Base-by-base conservation (phyloP, 73 alveolate species). In the Paramecium biaurelia region DNA sequence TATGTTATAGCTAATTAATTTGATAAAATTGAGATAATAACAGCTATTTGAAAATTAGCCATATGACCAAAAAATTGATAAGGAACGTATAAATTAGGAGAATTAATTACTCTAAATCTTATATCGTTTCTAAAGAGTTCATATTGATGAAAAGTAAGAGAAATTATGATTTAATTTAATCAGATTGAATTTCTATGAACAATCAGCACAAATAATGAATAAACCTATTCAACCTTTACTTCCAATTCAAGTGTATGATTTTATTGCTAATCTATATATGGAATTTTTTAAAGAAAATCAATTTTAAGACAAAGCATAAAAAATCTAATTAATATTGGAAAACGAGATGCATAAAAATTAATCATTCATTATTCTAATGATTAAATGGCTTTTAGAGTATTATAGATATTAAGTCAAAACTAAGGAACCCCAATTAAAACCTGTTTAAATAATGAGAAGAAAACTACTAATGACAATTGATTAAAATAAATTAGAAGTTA, bases 131-230 rank as follows among this genome's bases (percentile, higher is more conserved):
- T 32, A 63, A 26, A 63, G 84, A 32, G 84, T 63, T 3, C 41
- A 32, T 63, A 63, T 63, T 24, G 84, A 63, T 63, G 84, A 63
- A 32, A 63, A 63, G 84, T 63, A 63, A 63, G 41, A 30, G 84
- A 63, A 63, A 63, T 53, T 53, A 53, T 53, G 68, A 53, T 53
- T 53, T 63, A 63, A 30, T 30, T 63, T 63, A 63, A 26, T 63
- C 84, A 63, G 84, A 63, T 63, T 63, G 84, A 63, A 63, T 32
- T 63, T 63, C 28, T 63, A 63, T 63, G 84, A 63, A 32, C 84
- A 63, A 63, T 63, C 84, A 32, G 84, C 84, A 1, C 26, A 63
- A 63, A 10, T 63, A 63, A 63, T 63, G 84, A 63, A 63, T 63
- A 63, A 63, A 63, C 84, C 41, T 30, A 32, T 63, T 63, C 41